Evolutionary conservation across 2,329 filamentous ascomycete species (phyloP).

Genomic region (Tolypocladium album): DNA sequence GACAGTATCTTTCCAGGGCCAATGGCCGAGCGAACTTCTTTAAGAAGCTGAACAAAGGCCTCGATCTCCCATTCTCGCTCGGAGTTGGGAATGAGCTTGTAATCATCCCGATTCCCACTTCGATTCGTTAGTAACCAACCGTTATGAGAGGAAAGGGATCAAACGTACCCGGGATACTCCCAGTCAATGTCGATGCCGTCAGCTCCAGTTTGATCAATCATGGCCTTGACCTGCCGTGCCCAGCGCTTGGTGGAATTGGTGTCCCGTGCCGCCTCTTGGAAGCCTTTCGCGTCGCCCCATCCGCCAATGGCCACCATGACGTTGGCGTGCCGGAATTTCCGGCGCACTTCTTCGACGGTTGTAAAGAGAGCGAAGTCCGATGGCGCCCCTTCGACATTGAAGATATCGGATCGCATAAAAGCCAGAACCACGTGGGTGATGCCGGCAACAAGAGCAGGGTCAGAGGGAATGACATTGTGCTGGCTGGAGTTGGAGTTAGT

Average conservation of each 20-base stretch:
- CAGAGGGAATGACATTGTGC: conserved; percentile 30
- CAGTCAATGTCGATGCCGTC: conserved; percentile 59
- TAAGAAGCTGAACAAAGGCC: conserved; percentile 51
- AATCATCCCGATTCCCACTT: conserved; percentile 59
- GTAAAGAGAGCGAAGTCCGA: conserved; percentile 41
- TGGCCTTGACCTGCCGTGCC: conserved; percentile 51
- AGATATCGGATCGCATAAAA: conserved; percentile 42
- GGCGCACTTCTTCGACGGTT: conserved; percentile 34
- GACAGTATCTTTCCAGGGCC: conserved; percentile 49
- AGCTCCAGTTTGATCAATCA: conserved; percentile 51
- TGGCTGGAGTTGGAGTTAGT: conserved; percentile 24
- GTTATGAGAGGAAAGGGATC: background rate
- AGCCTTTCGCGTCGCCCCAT: conserved; percentile 60
- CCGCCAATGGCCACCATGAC: conserved; percentile 64
- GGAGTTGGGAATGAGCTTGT: conserved; percentile 52
- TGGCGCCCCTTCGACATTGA: conserved; percentile 31
- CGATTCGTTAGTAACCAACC: background rate
- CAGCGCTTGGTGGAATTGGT: conserved; percentile 43
- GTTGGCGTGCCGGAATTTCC: conserved; percentile 43
- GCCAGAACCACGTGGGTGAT: conserved; percentile 50
- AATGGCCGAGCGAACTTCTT: conserved; percentile 46
- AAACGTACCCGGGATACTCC: conserved; percentile 43
- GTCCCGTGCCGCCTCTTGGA: conserved; percentile 43
- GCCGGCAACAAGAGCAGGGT: conserved; percentile 21
- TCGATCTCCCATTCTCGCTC: conserved; percentile 50